phyloP scores from a whole-genome alignment of 768 basidiomycete species.

The Suillus cothurnatus region DNA sequence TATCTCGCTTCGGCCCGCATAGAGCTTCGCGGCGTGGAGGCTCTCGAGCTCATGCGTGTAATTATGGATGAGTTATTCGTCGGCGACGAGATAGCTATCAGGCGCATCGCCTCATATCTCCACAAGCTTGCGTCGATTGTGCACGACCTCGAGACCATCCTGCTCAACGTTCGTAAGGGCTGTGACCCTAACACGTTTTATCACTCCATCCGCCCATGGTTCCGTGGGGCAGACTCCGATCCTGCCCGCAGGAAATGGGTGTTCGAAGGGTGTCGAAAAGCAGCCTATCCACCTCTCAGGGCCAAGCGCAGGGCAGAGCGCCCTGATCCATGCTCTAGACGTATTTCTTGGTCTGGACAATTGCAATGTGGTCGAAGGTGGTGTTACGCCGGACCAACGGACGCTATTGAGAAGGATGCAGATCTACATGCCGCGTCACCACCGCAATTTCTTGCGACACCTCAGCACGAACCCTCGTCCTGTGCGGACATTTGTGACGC shows the following conservation, averaged over 20 bases:
- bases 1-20: conserved; percentile 85
- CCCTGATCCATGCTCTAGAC: conserved; percentile 73
- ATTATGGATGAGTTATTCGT: conserved; percentile 91
- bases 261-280: conserved; percentile 64
- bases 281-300: conserved; percentile 65
- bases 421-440: conserved; percentile 80
- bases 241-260: conserved; percentile 46
- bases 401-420: conserved; percentile 75
- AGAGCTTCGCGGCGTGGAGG: conserved; percentile 83
- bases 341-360: conserved; percentile 70
- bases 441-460: conserved; percentile 76
- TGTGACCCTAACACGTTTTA: conserved; percentile 79
- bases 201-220: conserved; percentile 76
- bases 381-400: conserved; percentile 16
- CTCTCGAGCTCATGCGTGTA: conserved; percentile 81
- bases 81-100: conserved; percentile 62
- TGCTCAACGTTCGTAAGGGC: conserved; percentile 65
- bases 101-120: conserved; percentile 68
- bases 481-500: conserved; percentile 54
- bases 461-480: conserved; percentile 61
- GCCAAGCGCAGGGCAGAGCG: conserved; percentile 82
- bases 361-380: conserved; percentile 29
- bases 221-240: conserved; percentile 68
- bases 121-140: conserved; percentile 63
- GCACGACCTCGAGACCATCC: conserved; percentile 57